A percentile compares a stretch with the other conserved stretches of the same genome.
Evolutionary conservation across 2,329 filamentous ascomycete genomes (phyloP).

Genomic region (Aphanoascus verrucosus): DNA sequence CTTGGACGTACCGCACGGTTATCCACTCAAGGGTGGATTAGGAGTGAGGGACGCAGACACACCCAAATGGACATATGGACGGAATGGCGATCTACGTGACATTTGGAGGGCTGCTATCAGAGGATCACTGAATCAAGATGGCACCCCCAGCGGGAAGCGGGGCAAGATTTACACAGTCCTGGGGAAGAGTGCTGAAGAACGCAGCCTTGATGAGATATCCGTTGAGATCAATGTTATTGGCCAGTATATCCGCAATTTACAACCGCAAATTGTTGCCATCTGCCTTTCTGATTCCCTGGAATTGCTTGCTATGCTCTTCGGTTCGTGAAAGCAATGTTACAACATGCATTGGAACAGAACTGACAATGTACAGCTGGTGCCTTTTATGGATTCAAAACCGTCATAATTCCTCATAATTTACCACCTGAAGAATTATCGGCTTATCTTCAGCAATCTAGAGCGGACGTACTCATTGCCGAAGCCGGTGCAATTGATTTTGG

Average conservation of each 20-base stretch:
- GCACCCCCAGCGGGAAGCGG: slow-evolving; percentile 47
- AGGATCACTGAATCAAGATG: slow-evolving; percentile 54
- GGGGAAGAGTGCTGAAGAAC: slow-evolving; percentile 63
- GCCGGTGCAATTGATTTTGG: slow-evolving; percentile 81
- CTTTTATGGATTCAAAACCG: slow-evolving; percentile 77
- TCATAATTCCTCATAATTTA: slow-evolving; percentile 75
- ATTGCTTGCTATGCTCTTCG: slow-evolving; percentile 68
- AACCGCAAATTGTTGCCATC: slow-evolving; percentile 64
- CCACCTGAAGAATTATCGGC: slow-evolving; percentile 56
- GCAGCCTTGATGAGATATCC: slow-evolving; percentile 61
- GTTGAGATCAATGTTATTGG: slow-evolving; percentile 83
- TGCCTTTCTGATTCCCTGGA: slow-evolving; percentile 92
- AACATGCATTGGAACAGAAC: not conserved
- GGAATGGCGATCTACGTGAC: slow-evolving; percentile 82
- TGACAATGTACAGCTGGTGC: slow-evolving; percentile 52
- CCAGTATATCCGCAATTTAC: slow-evolving; percentile 59
- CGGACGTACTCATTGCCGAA: slow-evolving; percentile 71
- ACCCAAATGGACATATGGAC: slow-evolving; percentile 71
- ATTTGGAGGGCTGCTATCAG: slow-evolving; percentile 67
- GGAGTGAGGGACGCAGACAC: slow-evolving; percentile 71
- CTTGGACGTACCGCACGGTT: slow-evolving; percentile 74
- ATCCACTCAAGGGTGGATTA: slow-evolving; percentile 64
- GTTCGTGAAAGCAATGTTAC: slow-evolving; percentile 28
- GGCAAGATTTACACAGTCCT: slow-evolving; percentile 69
- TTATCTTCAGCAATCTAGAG: slow-evolving; percentile 61